Evolutionary conservation across 2,329 filamentous ascomycete genomes (phyloP).

Genomic region (Esteya vermicola): DNA sequence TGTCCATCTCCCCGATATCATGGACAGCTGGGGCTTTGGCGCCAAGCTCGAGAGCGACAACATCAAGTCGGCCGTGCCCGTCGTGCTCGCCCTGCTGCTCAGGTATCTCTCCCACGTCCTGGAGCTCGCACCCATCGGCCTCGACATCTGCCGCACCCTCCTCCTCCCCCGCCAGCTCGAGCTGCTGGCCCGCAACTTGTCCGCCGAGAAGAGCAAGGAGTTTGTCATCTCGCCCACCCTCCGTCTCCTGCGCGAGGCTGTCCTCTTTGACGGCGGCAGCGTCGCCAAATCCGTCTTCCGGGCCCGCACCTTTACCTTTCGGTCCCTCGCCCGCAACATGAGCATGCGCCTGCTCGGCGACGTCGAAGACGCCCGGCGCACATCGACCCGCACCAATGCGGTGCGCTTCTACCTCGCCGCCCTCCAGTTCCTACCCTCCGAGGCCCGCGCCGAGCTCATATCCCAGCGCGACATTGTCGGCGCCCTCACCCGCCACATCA

Average conservation of each 20-base stretch:
- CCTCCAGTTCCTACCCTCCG: slow-evolving; percentile 61
- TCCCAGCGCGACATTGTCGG: slow-evolving; percentile 58
- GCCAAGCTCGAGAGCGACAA: slow-evolving; percentile 67
- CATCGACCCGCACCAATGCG: slow-evolving; percentile 71
- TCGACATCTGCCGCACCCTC: slow-evolving; percentile 67
- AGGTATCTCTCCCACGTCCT: slow-evolving; percentile 61
- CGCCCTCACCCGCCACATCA: slow-evolving; percentile 61
- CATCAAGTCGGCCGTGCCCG: slow-evolving; percentile 65
- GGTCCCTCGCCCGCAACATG: slow-evolving; percentile 68
- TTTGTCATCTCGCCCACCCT: slow-evolving; percentile 81
- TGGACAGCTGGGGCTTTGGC: slow-evolving; percentile 80
- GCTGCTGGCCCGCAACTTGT: slow-evolving; percentile 63
- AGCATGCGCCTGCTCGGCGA: slow-evolving; percentile 49
- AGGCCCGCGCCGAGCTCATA: slow-evolving; percentile 71
- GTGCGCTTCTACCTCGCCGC: slow-evolving; percentile 68
- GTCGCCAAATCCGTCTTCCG: slow-evolving; percentile 66
- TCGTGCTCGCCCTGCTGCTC: slow-evolving; percentile 68
- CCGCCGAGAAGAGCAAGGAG: slow-evolving; percentile 68
- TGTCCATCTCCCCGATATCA: slow-evolving; percentile 61
- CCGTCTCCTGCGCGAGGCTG: slow-evolving; percentile 72
- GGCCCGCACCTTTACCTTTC: slow-evolving; percentile 63
- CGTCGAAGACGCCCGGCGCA: slow-evolving; percentile 51
- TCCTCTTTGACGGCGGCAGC: slow-evolving; percentile 71
- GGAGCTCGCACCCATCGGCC: slow-evolving; percentile 60
- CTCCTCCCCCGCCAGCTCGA: slow-evolving; percentile 71